Evolutionary conservation across 345 rosid genomes (phyloP).

Genomic region (Erodium maritimum): DNA sequence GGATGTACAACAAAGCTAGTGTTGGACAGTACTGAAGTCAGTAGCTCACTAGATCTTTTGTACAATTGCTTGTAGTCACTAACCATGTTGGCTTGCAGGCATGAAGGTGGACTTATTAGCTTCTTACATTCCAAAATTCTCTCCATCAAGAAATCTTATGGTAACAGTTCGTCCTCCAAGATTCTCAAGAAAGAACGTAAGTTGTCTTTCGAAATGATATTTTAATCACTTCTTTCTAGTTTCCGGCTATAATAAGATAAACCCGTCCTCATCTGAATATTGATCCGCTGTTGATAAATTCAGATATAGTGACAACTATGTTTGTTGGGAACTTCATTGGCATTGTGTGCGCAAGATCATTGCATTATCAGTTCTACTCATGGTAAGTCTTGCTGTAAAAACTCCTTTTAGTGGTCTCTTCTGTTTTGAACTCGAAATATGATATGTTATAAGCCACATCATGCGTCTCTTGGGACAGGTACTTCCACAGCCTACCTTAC

Average conservation of each 20-base stretch:
- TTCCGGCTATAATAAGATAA: background rate
- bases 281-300: slow-evolving; percentile 5
- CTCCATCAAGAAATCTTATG: slow-evolving; percentile 15
- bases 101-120: slow-evolving; percentile 71
- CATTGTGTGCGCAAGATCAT: slow-evolving; percentile 75
- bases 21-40: background rate
- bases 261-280: slow-evolving; percentile 11
- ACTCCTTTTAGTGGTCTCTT: background rate
- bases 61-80: background rate
- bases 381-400: slow-evolving; percentile 36
- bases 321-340: slow-evolving; percentile 87
- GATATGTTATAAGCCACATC: background rate
- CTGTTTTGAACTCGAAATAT: background rate
- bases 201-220: slow-evolving; percentile 7
- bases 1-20: background rate
- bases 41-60: background rate
- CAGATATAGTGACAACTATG: slow-evolving; percentile 71
- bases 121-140: slow-evolving; percentile 40
- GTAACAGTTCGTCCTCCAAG: slow-evolving; percentile 19
- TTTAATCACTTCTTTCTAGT: background rate
- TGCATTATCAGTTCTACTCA: slow-evolving; percentile 95
- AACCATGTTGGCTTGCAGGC: slow-evolving; percentile 29
- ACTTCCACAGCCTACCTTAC: slow-evolving; percentile 77
- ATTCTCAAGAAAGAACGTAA: slow-evolving; percentile 58
- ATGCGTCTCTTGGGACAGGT: slow-evolving; percentile 33